phyloP scores from a whole-genome alignment of 2,329 filamentous ascomycete genomes.

The Trichoderma simmonsii region DNA sequence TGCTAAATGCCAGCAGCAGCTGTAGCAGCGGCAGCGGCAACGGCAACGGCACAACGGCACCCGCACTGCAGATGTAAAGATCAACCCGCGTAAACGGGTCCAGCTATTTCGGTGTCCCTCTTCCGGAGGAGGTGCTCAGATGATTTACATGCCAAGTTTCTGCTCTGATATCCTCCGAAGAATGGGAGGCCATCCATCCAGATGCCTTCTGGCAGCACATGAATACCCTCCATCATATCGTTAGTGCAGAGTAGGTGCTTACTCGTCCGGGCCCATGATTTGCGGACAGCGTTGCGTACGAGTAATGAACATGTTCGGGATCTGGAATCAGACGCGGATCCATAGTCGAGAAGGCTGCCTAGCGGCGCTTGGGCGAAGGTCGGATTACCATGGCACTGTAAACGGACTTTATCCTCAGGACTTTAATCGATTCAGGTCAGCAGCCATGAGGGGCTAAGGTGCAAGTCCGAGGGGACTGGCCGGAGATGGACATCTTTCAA shows the following conservation, averaged over 20 bases:
- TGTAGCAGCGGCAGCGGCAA: too few species aligned
- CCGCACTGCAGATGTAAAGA: background rate
- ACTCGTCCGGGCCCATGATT: background rate
- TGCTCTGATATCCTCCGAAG: background rate
- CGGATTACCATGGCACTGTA: background rate
- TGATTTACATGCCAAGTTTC: background rate
- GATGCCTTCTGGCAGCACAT: background rate
- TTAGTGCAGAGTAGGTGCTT: slow-evolving; percentile 1
- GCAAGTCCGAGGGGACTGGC: background rate
- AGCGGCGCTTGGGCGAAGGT: background rate
- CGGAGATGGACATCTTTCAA: background rate
- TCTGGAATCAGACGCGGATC: background rate
- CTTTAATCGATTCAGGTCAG: background rate
- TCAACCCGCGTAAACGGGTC: background rate
- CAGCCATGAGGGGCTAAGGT: background rate
- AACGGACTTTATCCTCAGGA: background rate
- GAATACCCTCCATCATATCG: background rate
- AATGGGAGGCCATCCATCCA: background rate
- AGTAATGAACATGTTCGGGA: background rate
- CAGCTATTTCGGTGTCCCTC: background rate
- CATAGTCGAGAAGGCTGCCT: background rate
- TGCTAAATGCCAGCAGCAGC: background rate
- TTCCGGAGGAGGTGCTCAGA: background rate
- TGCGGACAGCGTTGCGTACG: background rate
- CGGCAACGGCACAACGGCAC: background rate